These are phyloP conservation scores for Vaccinium corymbosum DNA, from an alignment of 148 eudicot species.

Conservation along the genomic window DNA sequence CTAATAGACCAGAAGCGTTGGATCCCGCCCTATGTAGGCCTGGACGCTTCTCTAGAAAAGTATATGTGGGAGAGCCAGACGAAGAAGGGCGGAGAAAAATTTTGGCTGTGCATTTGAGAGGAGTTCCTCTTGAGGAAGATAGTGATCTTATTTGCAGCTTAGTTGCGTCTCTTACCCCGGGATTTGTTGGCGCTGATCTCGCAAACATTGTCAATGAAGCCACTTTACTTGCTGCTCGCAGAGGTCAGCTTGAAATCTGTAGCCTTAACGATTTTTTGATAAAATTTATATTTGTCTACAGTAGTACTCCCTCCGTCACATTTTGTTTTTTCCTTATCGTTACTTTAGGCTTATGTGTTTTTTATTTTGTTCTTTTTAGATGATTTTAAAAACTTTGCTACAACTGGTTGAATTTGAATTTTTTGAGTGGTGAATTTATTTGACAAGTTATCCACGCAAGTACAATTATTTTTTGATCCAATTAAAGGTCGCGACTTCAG, in stretches of 20 bases:
- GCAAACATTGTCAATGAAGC: slow-evolving; percentile 96
- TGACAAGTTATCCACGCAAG: background rate
- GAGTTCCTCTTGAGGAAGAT: slow-evolving; percentile 87
- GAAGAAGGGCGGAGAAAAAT: slow-evolving; percentile 87
- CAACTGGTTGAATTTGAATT: background rate
- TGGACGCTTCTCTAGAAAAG: slow-evolving; percentile 97
- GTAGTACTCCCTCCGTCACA: background rate
- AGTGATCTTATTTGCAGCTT: slow-evolving; percentile 59
- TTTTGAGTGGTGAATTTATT: background rate
- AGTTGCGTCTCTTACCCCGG: slow-evolving; percentile 86
- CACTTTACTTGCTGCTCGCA: slow-evolving; percentile 90
- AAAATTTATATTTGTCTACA: background rate
- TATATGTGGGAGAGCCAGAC: slow-evolving; percentile 85
- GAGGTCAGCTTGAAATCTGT: slow-evolving; percentile 48
- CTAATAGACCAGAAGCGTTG: slow-evolving; percentile 94
- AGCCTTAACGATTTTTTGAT: background rate
- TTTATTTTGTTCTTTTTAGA: background rate
- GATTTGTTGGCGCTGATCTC: slow-evolving; percentile 95
- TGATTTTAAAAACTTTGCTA: background rate
- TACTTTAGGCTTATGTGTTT: background rate
- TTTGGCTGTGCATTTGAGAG: slow-evolving; percentile 82
- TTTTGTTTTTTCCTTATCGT: background rate
- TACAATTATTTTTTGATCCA: background rate
- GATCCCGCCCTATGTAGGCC: slow-evolving; percentile 97
- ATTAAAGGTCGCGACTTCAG: background rate